Percentiles rank a stretch among this genome's conserved stretches.
These are phyloP conservation scores for Aphanoascus verrucosus DNA, from an alignment of 2,329 filamentous ascomycete genomes.

Conservation along the genomic window DNA sequence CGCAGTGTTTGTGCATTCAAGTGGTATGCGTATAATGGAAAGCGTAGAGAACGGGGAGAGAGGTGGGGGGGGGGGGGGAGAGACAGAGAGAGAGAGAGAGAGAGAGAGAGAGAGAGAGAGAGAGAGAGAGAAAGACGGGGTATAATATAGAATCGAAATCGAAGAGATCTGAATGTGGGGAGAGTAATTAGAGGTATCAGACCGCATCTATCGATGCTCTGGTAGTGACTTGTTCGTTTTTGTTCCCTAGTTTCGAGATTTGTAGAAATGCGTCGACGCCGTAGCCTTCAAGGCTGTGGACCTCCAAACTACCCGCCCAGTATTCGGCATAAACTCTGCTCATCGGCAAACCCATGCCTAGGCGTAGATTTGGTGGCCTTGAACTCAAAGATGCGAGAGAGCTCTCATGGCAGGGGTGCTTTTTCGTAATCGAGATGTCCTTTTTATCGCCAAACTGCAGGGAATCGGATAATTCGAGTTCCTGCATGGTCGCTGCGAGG, in stretches of 20 bases:
- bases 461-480: slow-evolving; percentile 48
- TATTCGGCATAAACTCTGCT: slow-evolving; percentile 94
- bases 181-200: slow-evolving; percentile 28
- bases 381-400: slow-evolving; percentile 72
- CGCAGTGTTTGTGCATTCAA: no score
- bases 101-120: no score
- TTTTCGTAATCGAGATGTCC: slow-evolving; percentile 17
- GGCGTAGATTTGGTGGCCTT: slow-evolving; percentile 70
- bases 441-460: slow-evolving; percentile 20
- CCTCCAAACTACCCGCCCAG: slow-evolving; percentile 84
- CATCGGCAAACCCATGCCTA: slow-evolving; percentile 89
- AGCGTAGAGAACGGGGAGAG: no score
- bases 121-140: no score
- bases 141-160: no score
- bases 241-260: slow-evolving; percentile 92
- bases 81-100: no score
- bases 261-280: slow-evolving; percentile 93
- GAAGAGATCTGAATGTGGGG: no score
- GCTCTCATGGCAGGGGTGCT: slow-evolving; percentile 39
- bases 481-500: slow-evolving; percentile 87
- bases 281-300: slow-evolving; percentile 91
- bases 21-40: background rate
- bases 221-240: slow-evolving; percentile 84
- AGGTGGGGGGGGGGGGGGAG: no score
- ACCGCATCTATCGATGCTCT: slow-evolving; percentile 68